phyloP scores from a whole-genome alignment of 2,329 filamentous ascomycete genomes.

The Ceratocystis variospora region DNA sequence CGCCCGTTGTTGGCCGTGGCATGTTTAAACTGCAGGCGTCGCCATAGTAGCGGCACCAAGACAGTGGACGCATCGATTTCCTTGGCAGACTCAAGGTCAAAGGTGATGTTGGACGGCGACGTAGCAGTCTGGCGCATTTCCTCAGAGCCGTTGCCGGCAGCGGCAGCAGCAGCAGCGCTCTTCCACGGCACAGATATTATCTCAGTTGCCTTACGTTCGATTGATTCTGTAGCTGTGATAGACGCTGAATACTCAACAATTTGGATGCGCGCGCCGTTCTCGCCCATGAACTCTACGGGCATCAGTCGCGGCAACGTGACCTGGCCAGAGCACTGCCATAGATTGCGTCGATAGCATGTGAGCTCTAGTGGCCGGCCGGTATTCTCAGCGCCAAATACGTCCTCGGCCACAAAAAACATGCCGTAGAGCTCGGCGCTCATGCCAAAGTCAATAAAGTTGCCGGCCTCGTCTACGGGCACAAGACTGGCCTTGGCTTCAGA shows the following conservation, averaged over 20 bases:
- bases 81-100: slow-evolving; percentile 45
- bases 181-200: slow-evolving; percentile 98
- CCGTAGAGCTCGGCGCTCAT: slow-evolving; percentile 67
- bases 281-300: slow-evolving; percentile 12
- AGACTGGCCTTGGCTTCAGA: slow-evolving; percentile 47
- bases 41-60: slow-evolving; percentile 79
- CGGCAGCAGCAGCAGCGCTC: slow-evolving; percentile 44
- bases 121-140: slow-evolving; percentile 35
- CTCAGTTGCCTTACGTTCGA: slow-evolving; percentile 81
- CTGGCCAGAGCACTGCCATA: slow-evolving; percentile 88
- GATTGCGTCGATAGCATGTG: slow-evolving; percentile 86
- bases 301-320: slow-evolving; percentile 44
- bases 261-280: slow-evolving; percentile 41
- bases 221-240: slow-evolving; percentile 78
- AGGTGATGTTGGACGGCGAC: slow-evolving; percentile 39
- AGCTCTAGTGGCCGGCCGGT: slow-evolving; percentile 56
- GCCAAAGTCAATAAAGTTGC: slow-evolving; percentile 47
- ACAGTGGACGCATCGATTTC: slow-evolving; percentile 68
- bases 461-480: slow-evolving; percentile 51
- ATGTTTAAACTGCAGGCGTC: slow-evolving; percentile 86
- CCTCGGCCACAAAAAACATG: slow-evolving; percentile 81
- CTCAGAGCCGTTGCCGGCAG: slow-evolving; percentile 28
- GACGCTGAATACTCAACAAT: slow-evolving; percentile 66
- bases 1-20: slow-evolving; percentile 93
- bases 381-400: slow-evolving; percentile 53